These are phyloP conservation scores for Chalciporus pseudorubinellus DNA, from an alignment of 768 basidiomycete genomes.

Conservation along the genomic window DNA sequence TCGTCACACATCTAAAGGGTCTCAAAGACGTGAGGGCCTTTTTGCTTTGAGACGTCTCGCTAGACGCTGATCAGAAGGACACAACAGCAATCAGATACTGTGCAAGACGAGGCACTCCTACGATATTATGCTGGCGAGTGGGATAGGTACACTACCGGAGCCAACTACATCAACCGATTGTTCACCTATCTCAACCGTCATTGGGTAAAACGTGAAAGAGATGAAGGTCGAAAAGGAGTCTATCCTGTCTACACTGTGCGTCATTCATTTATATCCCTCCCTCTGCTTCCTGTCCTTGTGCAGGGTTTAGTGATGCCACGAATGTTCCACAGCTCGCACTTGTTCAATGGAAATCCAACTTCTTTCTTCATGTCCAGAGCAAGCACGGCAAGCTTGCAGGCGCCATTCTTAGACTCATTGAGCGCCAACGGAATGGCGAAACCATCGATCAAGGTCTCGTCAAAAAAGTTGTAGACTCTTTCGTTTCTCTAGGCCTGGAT, in stretches of 20 bases:
- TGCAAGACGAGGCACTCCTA: conserved; percentile 85
- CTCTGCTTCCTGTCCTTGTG: neutral
- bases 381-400: conserved; percentile 80
- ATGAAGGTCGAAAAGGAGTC: conserved; percentile 92
- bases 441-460: conserved; percentile 89
- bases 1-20: conserved; percentile 73
- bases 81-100: conserved; percentile 65
- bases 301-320: conserved; percentile 1
- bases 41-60: conserved; percentile 13
- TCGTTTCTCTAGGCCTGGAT: conserved; percentile 92
- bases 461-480: conserved; percentile 93
- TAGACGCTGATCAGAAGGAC: conserved; percentile 12
- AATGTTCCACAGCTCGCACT: conserved; percentile 67
- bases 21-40: conserved; percentile 54
- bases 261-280: conserved; percentile 3
- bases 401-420: conserved; percentile 86
- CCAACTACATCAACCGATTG: conserved; percentile 94
- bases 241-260: conserved; percentile 95
- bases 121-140: conserved; percentile 91
- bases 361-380: conserved; percentile 86
- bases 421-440: conserved; percentile 92
- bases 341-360: conserved; percentile 92
- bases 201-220: conserved; percentile 98
- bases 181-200: conserved; percentile 99
- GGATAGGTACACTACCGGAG: conserved; percentile 96